These are phyloP conservation scores for Acacia confusa DNA, from an alignment of 306 rosid species.

Conservation along the genomic window DNA sequence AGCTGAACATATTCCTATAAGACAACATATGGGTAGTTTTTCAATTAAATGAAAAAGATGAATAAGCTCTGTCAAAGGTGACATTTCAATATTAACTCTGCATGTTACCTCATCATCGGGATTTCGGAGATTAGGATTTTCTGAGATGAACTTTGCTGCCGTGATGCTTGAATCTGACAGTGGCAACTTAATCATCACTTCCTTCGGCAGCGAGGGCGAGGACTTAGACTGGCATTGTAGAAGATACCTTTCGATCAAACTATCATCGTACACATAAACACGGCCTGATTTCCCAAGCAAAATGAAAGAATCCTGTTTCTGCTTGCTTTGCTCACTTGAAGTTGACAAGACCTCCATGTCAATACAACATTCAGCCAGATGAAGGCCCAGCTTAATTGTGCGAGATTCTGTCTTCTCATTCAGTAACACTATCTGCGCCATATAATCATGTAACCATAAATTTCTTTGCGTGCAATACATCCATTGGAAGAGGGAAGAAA, in stretches of 20 bases:
- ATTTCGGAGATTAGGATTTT: constrained; percentile 40
- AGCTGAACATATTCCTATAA: constrained; percentile 59
- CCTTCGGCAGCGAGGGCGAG: constrained; percentile 65
- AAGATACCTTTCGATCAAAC: constrained; percentile 66
- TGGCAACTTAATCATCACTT: constrained; percentile 73
- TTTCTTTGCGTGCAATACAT: background rate
- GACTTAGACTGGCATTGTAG: constrained; percentile 71
- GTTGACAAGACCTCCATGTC: constrained; percentile 74
- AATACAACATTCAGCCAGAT: constrained; percentile 59
- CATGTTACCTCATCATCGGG: constrained; percentile 64
- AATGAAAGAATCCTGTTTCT: constrained; percentile 58
- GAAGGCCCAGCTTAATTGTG: constrained; percentile 70
- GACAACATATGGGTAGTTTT: constrained; percentile 16
- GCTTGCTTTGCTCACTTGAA: constrained; percentile 69
- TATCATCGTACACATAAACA: constrained; percentile 70
- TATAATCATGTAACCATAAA: constrained; percentile 15
- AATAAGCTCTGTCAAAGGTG: background rate
- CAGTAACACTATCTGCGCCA: constrained; percentile 69
- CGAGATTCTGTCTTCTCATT: constrained; percentile 80
- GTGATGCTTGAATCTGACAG: constrained; percentile 69
- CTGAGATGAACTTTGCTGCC: constrained; percentile 58
- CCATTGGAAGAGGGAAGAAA: background rate
- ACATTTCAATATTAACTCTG: background rate
- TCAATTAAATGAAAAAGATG: background rate
- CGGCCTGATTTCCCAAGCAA: constrained; percentile 80